These are phyloP conservation scores for Macrotyloma uniflorum DNA, from an alignment of 306 rosid genomes.

Conservation along the genomic window DNA sequence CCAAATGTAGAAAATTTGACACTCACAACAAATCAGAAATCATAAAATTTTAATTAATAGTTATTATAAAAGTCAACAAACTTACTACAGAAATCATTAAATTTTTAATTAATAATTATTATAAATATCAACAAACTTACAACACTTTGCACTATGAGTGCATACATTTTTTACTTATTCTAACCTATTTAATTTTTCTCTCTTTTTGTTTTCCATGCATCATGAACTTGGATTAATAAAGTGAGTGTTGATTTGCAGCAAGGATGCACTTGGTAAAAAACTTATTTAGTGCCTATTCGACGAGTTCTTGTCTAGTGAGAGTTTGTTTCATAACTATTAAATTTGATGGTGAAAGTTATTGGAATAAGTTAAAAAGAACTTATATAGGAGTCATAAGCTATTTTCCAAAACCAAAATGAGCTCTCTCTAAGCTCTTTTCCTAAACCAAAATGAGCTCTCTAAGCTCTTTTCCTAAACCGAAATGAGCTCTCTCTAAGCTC, in stretches of 20 bases:
- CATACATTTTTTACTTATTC: background rate
- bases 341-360: background rate
- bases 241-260: background rate
- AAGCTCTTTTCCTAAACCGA: background rate
- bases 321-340: background rate
- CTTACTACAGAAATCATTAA: background rate
- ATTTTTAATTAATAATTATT: too few relatives aligned
- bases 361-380: background rate
- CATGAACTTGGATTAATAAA: background rate
- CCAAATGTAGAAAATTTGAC: background rate
- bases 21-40: background rate
- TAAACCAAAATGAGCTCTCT: background rate
- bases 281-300: background rate
- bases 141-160: background rate
- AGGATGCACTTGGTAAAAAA: background rate
- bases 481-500: background rate
- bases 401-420: background rate
- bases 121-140: background rate
- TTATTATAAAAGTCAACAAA: too few relatives aligned
- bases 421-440: background rate
- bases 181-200: background rate
- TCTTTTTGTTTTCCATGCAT: background rate
- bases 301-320: background rate
- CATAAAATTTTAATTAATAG: background rate
- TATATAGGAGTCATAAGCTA: background rate